Evolutionary conservation across 371 early-diverging fungal species (phyloP).

Genomic region (Mortierella sp.): DNA sequence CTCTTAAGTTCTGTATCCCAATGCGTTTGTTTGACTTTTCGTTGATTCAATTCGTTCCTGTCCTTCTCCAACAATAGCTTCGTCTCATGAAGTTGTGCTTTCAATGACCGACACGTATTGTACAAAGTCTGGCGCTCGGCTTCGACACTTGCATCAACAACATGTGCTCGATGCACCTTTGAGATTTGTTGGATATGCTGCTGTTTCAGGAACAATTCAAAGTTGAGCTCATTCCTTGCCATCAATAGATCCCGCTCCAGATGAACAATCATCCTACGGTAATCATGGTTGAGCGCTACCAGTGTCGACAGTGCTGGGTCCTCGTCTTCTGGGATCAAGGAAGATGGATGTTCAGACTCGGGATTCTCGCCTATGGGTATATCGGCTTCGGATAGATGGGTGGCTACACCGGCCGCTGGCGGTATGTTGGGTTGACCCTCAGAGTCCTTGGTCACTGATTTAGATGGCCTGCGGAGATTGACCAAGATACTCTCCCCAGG

Average conservation of each 20-base stretch:
- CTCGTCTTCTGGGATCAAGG: not conserved
- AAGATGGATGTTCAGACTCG: not conserved
- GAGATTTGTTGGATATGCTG: constrained; percentile 76
- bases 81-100: constrained; percentile 64
- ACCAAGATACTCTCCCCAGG: constrained; percentile 3
- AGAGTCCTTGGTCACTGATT: constrained; percentile 16
- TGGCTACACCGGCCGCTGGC: not conserved
- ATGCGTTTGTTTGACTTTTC: constrained; percentile 68
- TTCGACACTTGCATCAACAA: constrained; percentile 70
- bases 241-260: constrained; percentile 69
- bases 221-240: constrained; percentile 70
- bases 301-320: constrained; percentile 5
- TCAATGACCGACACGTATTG: constrained; percentile 66
- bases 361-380: constrained; percentile 13
- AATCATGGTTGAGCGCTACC: constrained; percentile 24
- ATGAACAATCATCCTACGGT: constrained; percentile 24
- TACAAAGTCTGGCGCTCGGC: constrained; percentile 72
- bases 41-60: constrained; percentile 62
- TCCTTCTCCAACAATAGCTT: constrained; percentile 62
- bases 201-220: constrained; percentile 74
- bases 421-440: not conserved
- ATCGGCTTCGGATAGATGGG: constrained; percentile 2
- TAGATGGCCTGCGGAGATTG: not conserved
- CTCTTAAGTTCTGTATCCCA: constrained; percentile 73
- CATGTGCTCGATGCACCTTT: constrained; percentile 69